Evolutionary conservation across 148 eudicot genomes (phyloP), one percentile per base, ranked within the genome.

Genomic region (Salicornia ramosissima): DNA sequence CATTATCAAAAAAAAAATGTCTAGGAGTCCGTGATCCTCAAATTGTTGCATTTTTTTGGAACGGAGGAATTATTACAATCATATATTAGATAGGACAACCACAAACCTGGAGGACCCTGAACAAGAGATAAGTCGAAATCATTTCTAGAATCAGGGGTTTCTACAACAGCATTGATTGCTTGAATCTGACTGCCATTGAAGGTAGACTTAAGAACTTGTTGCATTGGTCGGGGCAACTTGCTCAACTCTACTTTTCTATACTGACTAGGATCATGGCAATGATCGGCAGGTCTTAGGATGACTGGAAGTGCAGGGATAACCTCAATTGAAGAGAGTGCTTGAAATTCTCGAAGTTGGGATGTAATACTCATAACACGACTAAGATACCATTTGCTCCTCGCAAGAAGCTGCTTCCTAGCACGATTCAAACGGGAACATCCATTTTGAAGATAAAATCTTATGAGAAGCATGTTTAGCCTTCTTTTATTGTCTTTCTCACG

Each of bases 41-140:
- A n/a, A n/a, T n/a, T n/a, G n/a, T n/a, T n/a, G n/a, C n/a, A n/a
- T n/a, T n/a, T n/a, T n/a, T n/a, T n/a, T n/a, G n/a, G n/a, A n/a
- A n/a, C n/a, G n/a, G n/a, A n/a, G n/a, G n/a, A n/a, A n/a, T n/a
- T n/a, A n/a, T n/a, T 51, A 39, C 45, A 28, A 62, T 34, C 61
- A 36, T 64, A 46, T 67, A 51, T 28, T 42, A 74, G 43, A 70
- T 24, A 49, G 40, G 62, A 64, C 39, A 62, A n/a, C 31, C 68
- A 65, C 64, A 56, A 77, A 91, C 99, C 99, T 91, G 99, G 99
- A 80, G 99, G 99, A 62, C 99, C 99, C 87, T 95, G 99, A 71
- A 95, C 86, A 70, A 95, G 99, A 53, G 93, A 84, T 81, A 95
- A 59, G 43, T 81, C 82, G 58, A 80, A 81, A 56, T 79, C 87